Evolutionary conservation across 2,329 filamentous ascomycete genomes (phyloP), one percentile per base, ranked within the genome.

Genomic region (Penicillium sp.): DNA sequence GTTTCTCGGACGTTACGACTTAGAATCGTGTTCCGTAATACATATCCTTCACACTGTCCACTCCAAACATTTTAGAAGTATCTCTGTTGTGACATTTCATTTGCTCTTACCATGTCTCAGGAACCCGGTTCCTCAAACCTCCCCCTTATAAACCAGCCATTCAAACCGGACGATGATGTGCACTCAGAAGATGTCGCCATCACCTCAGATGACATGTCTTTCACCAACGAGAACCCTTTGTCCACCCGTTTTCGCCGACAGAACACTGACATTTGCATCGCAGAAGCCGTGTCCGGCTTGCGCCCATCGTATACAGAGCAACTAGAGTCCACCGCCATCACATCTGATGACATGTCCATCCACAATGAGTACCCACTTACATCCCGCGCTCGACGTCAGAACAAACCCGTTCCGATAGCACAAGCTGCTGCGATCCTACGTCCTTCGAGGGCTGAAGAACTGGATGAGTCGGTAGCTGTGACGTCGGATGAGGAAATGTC

Each of bases 331-430:
- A 43, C 53, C 3, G 45, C 50, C 16, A 31, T 62, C 16, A 59
- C 63, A 2, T 62, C 62, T 1, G 56, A 44, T n/a, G 55, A 52
- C 35, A 52, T 46, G 9, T 60, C 60, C 8, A 25, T 57, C 21
- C 26, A 9, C 14, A 54, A 54, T 8, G 62, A 55, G 2, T 25
- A 33, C 23, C 39, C 16, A 8, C 26, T 53, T 5, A 29, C 13
- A 9, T 5, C 11, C 16, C 55, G 56, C n/a, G 10, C 6, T 5
- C 56, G 58, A 13, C 58, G 54, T 21, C 54, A 55, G 3, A 53
- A 52, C 25, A 23, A 27, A 48, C 0, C 14, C 10, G 49, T 60
- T 7, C 37, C 33, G 5, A 25, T 39, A 11, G 33, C 37, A 6
- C 48, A 50, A 21, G 23, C 37, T 16, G 33, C 33, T 39, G 23